phyloP scores from a whole-genome alignment of 768 basidiomycete genomes.

The Crassisporium funariophilum region DNA sequence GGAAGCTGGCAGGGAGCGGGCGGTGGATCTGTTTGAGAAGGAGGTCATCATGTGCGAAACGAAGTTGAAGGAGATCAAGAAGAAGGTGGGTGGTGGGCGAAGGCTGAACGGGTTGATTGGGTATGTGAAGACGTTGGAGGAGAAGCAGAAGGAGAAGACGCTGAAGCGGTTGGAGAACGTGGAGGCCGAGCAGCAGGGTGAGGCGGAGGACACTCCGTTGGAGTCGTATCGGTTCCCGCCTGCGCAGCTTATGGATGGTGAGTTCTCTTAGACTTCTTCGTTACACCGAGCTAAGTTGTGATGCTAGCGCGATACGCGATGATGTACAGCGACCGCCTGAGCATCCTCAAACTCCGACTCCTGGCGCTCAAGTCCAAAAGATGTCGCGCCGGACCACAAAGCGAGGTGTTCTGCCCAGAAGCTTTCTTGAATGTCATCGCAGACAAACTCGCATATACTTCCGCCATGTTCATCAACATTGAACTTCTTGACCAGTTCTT shows the following conservation, averaged over 20 bases:
- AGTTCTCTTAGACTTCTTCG: slow-evolving; percentile 23
- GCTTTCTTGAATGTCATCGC: slow-evolving; percentile 96
- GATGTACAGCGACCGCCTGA: slow-evolving; percentile 79
- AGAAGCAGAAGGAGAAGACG: slow-evolving; percentile 67
- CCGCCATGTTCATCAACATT: slow-evolving; percentile 98
- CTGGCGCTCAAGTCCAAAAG: slow-evolving; percentile 86
- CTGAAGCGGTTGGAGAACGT: slow-evolving; percentile 44
- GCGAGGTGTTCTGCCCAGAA: slow-evolving; percentile 91
- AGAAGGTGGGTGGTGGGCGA: slow-evolving; percentile 85
- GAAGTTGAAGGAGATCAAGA: slow-evolving; percentile 84
- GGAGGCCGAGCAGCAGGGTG: slow-evolving; percentile 35
- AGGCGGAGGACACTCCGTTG: slow-evolving; percentile 42
- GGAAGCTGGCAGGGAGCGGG: slow-evolving; percentile 77
- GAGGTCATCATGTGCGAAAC: slow-evolving; percentile 84
- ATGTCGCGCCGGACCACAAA: slow-evolving; percentile 86
- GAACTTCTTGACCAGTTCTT: slow-evolving; percentile 98
- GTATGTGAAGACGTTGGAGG: slow-evolving; percentile 84
- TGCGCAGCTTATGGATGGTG: slow-evolving; percentile 90
- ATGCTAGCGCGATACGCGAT: slow-evolving; percentile 85
- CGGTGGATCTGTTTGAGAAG: slow-evolving; percentile 79
- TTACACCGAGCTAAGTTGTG: slow-evolving; percentile 12
- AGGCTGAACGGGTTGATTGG: slow-evolving; percentile 73
- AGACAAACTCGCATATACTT: slow-evolving; percentile 94
- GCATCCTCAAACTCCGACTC: slow-evolving; percentile 83
- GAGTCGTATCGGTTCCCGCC: slow-evolving; percentile 92